phyloP scores from a whole-genome alignment of 805 yeast species.

The Kockiozyma suomiensis region DNA sequence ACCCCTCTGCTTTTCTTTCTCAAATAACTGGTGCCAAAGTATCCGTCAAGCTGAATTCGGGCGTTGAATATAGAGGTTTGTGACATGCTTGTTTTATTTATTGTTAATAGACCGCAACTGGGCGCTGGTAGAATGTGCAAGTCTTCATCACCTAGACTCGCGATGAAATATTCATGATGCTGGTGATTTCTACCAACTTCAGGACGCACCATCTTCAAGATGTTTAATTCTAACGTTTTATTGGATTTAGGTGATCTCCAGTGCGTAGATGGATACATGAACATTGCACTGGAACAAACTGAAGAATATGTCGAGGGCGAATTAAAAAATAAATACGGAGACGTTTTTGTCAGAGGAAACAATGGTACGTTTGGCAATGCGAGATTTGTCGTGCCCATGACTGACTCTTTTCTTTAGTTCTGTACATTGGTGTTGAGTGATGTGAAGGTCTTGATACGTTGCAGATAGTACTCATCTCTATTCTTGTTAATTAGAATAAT shows the following conservation, averaged over 20 bases:
- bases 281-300: constrained; percentile 80
- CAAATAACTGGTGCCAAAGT: constrained; percentile 80
- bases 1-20: constrained; percentile 75
- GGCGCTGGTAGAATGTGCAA: too few relatives aligned
- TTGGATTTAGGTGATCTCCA: constrained; percentile 55
- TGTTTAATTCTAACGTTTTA: neutral
- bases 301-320: constrained; percentile 62
- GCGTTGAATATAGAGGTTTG: constrained; percentile 76
- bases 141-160: too few relatives aligned
- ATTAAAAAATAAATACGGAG: constrained; percentile 61
- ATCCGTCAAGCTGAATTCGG: constrained; percentile 80
- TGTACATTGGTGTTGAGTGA: constrained; percentile 18
- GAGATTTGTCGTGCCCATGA: neutral
- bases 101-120: too few relatives aligned
- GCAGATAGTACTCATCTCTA: too few relatives aligned
- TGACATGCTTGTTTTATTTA: neutral
- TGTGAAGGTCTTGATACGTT: neutral
- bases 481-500: too few relatives aligned
- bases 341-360: constrained; percentile 85
- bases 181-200: neutral
- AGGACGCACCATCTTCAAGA: too few relatives aligned
- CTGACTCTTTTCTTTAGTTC: constrained; percentile 15
- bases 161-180: too few relatives aligned
- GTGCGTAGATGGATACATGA: constrained; percentile 96
- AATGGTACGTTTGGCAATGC: constrained; percentile 56